Evolutionary conservation across 164 flowering plant genomes (phyloP), one percentile per base, ranked within the genome.

Genomic region (Annona squamosa): DNA sequence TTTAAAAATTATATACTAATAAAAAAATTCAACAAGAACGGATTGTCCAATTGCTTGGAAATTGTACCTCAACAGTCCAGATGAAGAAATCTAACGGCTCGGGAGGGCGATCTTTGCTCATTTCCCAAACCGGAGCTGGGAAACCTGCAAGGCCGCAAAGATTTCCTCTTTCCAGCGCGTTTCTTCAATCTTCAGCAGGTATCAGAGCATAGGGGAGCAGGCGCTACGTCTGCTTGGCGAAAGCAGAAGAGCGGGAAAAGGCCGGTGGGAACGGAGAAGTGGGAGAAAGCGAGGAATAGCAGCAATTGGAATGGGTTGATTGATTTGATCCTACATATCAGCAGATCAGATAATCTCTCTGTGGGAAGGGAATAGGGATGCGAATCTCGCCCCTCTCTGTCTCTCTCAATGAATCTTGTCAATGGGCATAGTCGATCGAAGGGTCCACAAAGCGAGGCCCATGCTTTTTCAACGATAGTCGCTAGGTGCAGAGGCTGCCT

Each of bases 81-180:
- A 92, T 88, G 83, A 92, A 92, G 92, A 92, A 92, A 86, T 92
- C 97, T 65, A 92, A 85, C 70, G 97, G 97, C 84, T 92, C 97
- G n/a, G 97, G 97, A 46, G 84, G 86, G 63, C 83, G 86, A 44
- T 77, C 86, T 80, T 86, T 89, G 75, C 70, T 88, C 94, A 90
- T 90, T 78, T 83, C 78, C 71, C 41, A 65, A 59, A 77, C 42
- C 76, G 47, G 79, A 16, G 45, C 67, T 68, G 48, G 26, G 70
- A 52, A 70, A 71, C 74, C 67, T 63, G 48, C 56, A 56, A 71
- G 5, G 26, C 52, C 45, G 45, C 70, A 68, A 43, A 48, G 44
- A 70, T 6, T 7, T 45, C 70, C 41, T 4, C 10, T 56, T 18
- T 46, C 69, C 44, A 66, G 45, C 41, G 13, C 69, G 46, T 42